phyloP scores from a whole-genome alignment of 495 filamentous ascomycete species.

The Neurospora pannonica region DNA sequence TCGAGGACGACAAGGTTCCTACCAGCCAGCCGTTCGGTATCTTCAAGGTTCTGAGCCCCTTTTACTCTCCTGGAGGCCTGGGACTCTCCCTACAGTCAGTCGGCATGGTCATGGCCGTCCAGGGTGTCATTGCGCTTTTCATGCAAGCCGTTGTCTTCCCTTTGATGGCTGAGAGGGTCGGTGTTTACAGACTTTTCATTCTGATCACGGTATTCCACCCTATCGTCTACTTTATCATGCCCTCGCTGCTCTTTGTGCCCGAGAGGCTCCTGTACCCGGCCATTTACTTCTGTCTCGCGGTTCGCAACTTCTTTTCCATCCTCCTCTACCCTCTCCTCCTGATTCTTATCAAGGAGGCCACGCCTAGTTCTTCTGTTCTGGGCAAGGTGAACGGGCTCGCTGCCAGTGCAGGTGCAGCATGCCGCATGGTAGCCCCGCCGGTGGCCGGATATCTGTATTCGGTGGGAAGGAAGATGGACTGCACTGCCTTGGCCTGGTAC shows the following conservation, averaged over 20 bases:
- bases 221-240: constrained; percentile 65
- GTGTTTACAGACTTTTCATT: constrained; percentile 64
- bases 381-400: constrained; percentile 77
- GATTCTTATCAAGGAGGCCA: constrained; percentile 78
- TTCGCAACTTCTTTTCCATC: constrained; percentile 70
- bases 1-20: constrained; percentile 54
- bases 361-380: constrained; percentile 53
- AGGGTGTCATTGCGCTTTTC: constrained; percentile 69
- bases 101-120: constrained; percentile 69
- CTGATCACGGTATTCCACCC: constrained; percentile 68
- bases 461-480: constrained; percentile 52
- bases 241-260: constrained; percentile 56
- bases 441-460: constrained; percentile 69
- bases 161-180: constrained; percentile 56
- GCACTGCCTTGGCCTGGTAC: constrained; percentile 74
- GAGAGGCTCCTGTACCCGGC: constrained; percentile 46
- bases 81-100: constrained; percentile 64
- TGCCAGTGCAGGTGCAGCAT: constrained; percentile 67
- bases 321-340: constrained; percentile 69
- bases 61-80: constrained; percentile 63
- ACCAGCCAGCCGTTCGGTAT: constrained; percentile 13
- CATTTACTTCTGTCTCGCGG: constrained; percentile 62
- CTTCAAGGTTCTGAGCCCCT: constrained; percentile 17
- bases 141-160: constrained; percentile 74
- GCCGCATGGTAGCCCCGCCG: constrained; percentile 66